phyloP scores from a whole-genome alignment of 2,329 filamentous ascomycete species.

The Paracorniculantispora psalliotae region DNA sequence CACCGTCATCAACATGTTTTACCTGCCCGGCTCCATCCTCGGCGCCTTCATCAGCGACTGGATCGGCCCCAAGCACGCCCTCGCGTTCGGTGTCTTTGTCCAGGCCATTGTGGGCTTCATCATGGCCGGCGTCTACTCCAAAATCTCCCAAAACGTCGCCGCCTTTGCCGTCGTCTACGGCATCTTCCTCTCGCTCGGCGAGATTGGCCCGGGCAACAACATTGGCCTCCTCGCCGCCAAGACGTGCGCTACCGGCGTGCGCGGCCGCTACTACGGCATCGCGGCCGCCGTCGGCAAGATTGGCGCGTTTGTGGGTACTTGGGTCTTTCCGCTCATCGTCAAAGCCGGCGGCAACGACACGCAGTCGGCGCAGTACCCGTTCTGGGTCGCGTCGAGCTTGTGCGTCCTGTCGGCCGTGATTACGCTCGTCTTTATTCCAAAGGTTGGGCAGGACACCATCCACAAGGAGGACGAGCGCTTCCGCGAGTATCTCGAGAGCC shows the following conservation, averaged over 20 bases:
- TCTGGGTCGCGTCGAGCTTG: slow-evolving; percentile 75
- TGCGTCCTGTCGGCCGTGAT: slow-evolving; percentile 66
- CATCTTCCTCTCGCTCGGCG: slow-evolving; percentile 34
- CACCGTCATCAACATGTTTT: slow-evolving; percentile 82
- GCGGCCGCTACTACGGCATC: slow-evolving; percentile 67
- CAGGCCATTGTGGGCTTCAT: slow-evolving; percentile 82
- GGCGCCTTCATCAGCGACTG: slow-evolving; percentile 75
- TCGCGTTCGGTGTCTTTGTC: slow-evolving; percentile 63
- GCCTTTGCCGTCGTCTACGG: slow-evolving; percentile 34
- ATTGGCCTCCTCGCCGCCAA: slow-evolving; percentile 85
- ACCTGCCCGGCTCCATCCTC: slow-evolving; percentile 74
- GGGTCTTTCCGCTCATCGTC: slow-evolving; percentile 71
- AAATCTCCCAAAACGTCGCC: slow-evolving; percentile 52
- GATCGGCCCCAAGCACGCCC: slow-evolving; percentile 70
- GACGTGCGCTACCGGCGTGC: slow-evolving; percentile 81
- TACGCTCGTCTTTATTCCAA: slow-evolving; percentile 61
- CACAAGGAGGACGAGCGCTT: slow-evolving; percentile 71
- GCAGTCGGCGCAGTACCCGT: slow-evolving; percentile 74
- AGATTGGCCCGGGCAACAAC: slow-evolving; percentile 81
- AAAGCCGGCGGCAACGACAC: slow-evolving; percentile 51
- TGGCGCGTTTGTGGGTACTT: slow-evolving; percentile 80
- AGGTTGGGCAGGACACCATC: slow-evolving; percentile 83
- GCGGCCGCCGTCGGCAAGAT: slow-evolving; percentile 72
- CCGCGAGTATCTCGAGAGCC: slow-evolving; percentile 62
- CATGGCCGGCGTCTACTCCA: slow-evolving; percentile 75